phyloP scores from a whole-genome alignment of 345 rosid genomes.

The Streptanthus diversifolius region DNA sequence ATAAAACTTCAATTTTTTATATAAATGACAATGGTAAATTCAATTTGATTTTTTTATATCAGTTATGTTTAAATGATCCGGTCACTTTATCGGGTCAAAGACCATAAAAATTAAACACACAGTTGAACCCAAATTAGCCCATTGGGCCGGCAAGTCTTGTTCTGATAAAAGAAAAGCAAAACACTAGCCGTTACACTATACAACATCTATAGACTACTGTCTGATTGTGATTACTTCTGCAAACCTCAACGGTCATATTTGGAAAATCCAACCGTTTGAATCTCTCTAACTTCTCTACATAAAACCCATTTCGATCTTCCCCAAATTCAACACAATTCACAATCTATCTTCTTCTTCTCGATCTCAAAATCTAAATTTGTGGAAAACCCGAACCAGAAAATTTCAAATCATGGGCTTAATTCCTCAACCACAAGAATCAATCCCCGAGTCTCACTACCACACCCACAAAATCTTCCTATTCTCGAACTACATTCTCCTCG shows the following conservation, averaged over 20 bases:
- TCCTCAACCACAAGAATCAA: slow-evolving; percentile 28
- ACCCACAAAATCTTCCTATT: slow-evolving; percentile 75
- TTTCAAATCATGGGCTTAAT: slow-evolving; percentile 29
- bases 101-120: too few relatives aligned
- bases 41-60: too few relatives aligned
- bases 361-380: neutral
- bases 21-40: too few relatives aligned
- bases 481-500: slow-evolving; percentile 81
- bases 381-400: slow-evolving; percentile 23
- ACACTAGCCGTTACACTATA: slow-evolving; percentile 16
- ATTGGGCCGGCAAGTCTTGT: slow-evolving; percentile 15
- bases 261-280: slow-evolving; percentile 32
- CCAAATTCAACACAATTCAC: neutral
- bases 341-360: slow-evolving; percentile 23
- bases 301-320: neutral
- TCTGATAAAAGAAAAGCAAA: neutral
- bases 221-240: neutral
- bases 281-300: neutral
- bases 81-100: too few relatives aligned
- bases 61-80: too few relatives aligned
- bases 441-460: slow-evolving; percentile 40
- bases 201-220: too few relatives aligned
- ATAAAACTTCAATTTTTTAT: too few relatives aligned
- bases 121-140: slow-evolving; percentile 5
- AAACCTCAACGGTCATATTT: slow-evolving; percentile 31